Conservation (phyloP, 1,139 yeast species). For the Protomyces inundatus region DNA sequence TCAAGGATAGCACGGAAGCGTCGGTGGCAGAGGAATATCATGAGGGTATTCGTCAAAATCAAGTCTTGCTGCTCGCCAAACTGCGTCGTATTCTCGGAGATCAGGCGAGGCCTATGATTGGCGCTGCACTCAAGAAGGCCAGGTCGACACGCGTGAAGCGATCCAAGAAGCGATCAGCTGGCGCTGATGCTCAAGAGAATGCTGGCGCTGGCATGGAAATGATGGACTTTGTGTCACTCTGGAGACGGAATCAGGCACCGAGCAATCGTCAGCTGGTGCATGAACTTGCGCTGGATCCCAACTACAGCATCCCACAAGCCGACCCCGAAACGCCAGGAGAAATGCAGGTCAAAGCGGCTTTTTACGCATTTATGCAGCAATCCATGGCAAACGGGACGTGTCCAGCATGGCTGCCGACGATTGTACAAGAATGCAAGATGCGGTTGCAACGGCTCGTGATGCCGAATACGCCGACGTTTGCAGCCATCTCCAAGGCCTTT, state of each 20-base stretch:
- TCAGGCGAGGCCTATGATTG: not conserved
- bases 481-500: slow-evolving; percentile 21
- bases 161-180: not conserved
- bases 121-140: slow-evolving; percentile 7
- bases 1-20: slow-evolving; percentile 15
- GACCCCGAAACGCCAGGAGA: not conserved
- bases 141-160: slow-evolving; percentile 1
- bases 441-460: slow-evolving; percentile 19
- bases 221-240: slow-evolving; percentile 6
- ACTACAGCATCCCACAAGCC: slow-evolving; percentile 3
- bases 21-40: slow-evolving; percentile 20
- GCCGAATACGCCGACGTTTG: slow-evolving; percentile 11
- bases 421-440: slow-evolving; percentile 21
- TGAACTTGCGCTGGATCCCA: slow-evolving; percentile 20
- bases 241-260: slow-evolving; percentile 2
- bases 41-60: slow-evolving; percentile 14
- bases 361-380: not conserved
- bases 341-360: not conserved
- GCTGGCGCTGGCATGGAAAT: not conserved
- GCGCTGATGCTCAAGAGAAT: too few relatives aligned
- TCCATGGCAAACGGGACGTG: slow-evolving; percentile 5
- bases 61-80: slow-evolving; percentile 5
- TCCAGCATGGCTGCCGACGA: slow-evolving; percentile 12
- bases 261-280: slow-evolving; percentile 25
- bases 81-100: slow-evolving; percentile 17